A percentile compares a stretch with the other conserved stretches of the same genome.
These are phyloP conservation scores for Ascochyta fabae DNA, from an alignment of 2,329 filamentous ascomycete genomes.

Conservation along the genomic window DNA sequence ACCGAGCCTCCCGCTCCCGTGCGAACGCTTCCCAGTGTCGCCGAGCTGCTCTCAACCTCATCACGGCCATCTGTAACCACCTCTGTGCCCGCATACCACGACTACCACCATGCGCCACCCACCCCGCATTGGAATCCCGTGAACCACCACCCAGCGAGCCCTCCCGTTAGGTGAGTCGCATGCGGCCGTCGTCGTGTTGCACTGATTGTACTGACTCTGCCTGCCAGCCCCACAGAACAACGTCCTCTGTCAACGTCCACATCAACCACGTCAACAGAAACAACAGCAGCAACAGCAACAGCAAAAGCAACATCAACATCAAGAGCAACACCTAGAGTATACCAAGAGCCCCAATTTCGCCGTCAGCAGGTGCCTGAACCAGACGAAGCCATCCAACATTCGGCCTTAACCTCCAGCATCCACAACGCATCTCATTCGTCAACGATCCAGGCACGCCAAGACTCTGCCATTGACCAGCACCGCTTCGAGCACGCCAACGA, in stretches of 20 bases:
- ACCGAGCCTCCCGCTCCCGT: slow-evolving; percentile 15
- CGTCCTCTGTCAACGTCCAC: background rate
- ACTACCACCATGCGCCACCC: slow-evolving; percentile 3
- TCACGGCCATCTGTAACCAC: slow-evolving; percentile 18
- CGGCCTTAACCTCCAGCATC: slow-evolving; percentile 14
- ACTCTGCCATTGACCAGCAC: slow-evolving; percentile 28
- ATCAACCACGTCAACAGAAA: too few relatives aligned
- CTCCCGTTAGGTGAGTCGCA: slow-evolving; percentile 14
- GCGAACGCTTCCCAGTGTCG: slow-evolving; percentile 32
- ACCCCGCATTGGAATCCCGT: slow-evolving; percentile 17
- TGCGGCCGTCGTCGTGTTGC: background rate
- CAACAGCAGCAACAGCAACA: too few relatives aligned
- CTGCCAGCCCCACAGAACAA: slow-evolving; percentile 12
- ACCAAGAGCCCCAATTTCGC: slow-evolving; percentile 8
- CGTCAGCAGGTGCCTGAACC: slow-evolving; percentile 7
- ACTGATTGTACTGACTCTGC: slow-evolving; percentile 5
- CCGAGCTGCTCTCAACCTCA: slow-evolving; percentile 27
- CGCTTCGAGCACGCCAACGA: slow-evolving; percentile 26
- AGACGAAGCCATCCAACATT: slow-evolving; percentile 13
- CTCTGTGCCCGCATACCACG: slow-evolving; percentile 20
- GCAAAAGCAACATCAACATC: background rate
- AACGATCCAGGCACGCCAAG: slow-evolving; percentile 26
- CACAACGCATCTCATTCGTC: slow-evolving; percentile 17
- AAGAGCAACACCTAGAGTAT: background rate
- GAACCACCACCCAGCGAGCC: slow-evolving; percentile 21